Evolutionary conservation across 768 basidiomycete genomes (phyloP).

Genomic region (Amanita rimosa): DNA sequence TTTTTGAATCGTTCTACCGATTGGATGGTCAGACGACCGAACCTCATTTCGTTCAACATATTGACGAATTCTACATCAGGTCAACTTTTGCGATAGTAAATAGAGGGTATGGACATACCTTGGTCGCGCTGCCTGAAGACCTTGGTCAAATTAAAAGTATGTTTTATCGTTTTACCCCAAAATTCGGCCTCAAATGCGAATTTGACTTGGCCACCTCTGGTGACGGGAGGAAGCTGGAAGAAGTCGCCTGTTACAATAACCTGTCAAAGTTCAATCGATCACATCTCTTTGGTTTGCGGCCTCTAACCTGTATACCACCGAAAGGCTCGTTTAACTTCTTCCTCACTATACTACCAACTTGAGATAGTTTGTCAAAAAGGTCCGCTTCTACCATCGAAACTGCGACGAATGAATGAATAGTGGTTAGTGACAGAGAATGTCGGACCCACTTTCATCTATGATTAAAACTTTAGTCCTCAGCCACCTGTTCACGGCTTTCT

Average conservation of each 20-base stretch:
- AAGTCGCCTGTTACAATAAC: slow-evolving; percentile 94
- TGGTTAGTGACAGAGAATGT: not conserved
- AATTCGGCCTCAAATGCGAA: slow-evolving; percentile 86
- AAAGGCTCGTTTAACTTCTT: slow-evolving; percentile 56
- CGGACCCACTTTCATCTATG: slow-evolving; percentile 60
- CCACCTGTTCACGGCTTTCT: slow-evolving; percentile 78
- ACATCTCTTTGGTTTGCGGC: not conserved
- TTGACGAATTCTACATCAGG: slow-evolving; percentile 63
- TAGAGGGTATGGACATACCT: slow-evolving; percentile 33
- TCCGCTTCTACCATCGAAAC: slow-evolving; percentile 98
- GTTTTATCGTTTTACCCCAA: slow-evolving; percentile 66
- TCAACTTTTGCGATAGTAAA: not conserved
- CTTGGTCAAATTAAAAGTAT: slow-evolving; percentile 87
- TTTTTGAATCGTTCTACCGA: slow-evolving; percentile 64
- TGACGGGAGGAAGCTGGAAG: slow-evolving; percentile 94
- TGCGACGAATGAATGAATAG: slow-evolving; percentile 17
- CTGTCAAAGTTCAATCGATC: slow-evolving; percentile 23
- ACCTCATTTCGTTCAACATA: slow-evolving; percentile 99
- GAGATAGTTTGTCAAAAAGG: slow-evolving; percentile 82
- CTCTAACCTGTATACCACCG: slow-evolving; percentile 80
- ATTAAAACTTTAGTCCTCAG: slow-evolving; percentile 73
- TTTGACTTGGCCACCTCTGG: slow-evolving; percentile 52
- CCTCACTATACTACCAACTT: slow-evolving; percentile 54
- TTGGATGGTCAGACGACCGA: slow-evolving; percentile 52
- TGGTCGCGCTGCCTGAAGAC: slow-evolving; percentile 94